phyloP scores from a whole-genome alignment of 108 stramenopile species.

The Conticribra weissflogii region DNA sequence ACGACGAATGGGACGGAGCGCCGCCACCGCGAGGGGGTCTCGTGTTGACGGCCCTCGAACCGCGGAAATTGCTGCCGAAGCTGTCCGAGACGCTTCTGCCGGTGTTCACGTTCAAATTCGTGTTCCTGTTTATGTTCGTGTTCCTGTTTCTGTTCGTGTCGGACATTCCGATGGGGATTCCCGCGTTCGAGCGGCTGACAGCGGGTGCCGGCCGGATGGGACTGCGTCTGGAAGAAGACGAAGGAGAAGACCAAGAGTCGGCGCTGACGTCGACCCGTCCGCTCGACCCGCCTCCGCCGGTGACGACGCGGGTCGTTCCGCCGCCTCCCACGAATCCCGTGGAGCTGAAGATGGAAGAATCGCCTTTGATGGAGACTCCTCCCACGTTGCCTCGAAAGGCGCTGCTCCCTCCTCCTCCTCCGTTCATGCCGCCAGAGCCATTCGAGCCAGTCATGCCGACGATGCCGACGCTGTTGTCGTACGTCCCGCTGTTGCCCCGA shows the following conservation, averaged over 20 bases:
- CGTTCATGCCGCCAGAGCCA: not conserved
- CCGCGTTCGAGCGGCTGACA: no score
- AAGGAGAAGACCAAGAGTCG: no score
- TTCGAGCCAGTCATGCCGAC: not conserved
- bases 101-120: not conserved
- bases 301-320: slow-evolving; percentile 8
- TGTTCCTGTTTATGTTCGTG: no score
- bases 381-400: not conserved
- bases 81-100: not conserved
- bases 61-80: not conserved
- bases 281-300: not conserved
- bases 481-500: no score
- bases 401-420: slow-evolving; percentile 2
- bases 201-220: not conserved
- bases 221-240: not conserved
- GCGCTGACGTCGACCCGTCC: not conserved
- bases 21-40: no score
- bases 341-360: slow-evolving; percentile 30
- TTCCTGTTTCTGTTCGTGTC: no score
- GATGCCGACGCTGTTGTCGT: no score
- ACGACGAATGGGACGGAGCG: no score
- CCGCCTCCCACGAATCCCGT: slow-evolving; percentile 20
- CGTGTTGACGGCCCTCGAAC: no score
- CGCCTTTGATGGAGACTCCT: slow-evolving; percentile 24
- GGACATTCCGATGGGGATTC: no score